Percentiles rank a stretch among this genome's conserved stretches.
These are phyloP conservation scores for Krasilnikovozyma curviuscula DNA, from an alignment of 768 basidiomycete species.

Conservation along the genomic window DNA sequence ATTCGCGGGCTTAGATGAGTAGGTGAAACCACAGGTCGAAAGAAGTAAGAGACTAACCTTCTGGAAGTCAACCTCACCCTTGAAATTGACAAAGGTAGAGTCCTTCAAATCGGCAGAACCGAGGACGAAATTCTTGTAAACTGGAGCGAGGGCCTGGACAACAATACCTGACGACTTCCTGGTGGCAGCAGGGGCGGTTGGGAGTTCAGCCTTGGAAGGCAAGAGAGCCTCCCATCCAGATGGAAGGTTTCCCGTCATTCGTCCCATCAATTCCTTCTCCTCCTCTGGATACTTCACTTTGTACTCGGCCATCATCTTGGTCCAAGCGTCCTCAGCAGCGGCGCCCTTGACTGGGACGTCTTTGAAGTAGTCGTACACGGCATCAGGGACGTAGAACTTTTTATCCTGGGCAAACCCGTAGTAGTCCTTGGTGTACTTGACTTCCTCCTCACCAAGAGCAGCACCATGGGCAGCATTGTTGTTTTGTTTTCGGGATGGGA, in stretches of 20 bases:
- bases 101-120: constrained; percentile 22
- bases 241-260: constrained; percentile 17
- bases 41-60: constrained; percentile 14
- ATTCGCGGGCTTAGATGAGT: background rate
- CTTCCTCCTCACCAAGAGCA: constrained; percentile 23
- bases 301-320: constrained; percentile 16
- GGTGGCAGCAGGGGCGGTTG: constrained; percentile 15
- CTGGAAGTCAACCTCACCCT: constrained; percentile 21
- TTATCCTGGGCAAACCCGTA: constrained; percentile 21
- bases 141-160: constrained; percentile 17
- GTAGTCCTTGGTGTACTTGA: constrained; percentile 21
- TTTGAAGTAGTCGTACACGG: constrained; percentile 23
- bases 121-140: constrained; percentile 17
- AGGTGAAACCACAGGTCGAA: too few species aligned
- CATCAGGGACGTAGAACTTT: constrained; percentile 19
- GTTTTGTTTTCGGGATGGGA: constrained; percentile 20
- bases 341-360: constrained; percentile 17
- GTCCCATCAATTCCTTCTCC: constrained; percentile 14
- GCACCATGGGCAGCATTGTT: constrained; percentile 22
- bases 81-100: constrained; percentile 23
- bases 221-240: constrained; percentile 16
- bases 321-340: constrained; percentile 19
- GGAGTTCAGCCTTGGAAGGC: constrained; percentile 17
- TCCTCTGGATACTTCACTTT: constrained; percentile 15
- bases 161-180: constrained; percentile 20